Conservation (phyloP, 1,139 yeast species). For the Zygosaccharomyces pseudobailii region DNA sequence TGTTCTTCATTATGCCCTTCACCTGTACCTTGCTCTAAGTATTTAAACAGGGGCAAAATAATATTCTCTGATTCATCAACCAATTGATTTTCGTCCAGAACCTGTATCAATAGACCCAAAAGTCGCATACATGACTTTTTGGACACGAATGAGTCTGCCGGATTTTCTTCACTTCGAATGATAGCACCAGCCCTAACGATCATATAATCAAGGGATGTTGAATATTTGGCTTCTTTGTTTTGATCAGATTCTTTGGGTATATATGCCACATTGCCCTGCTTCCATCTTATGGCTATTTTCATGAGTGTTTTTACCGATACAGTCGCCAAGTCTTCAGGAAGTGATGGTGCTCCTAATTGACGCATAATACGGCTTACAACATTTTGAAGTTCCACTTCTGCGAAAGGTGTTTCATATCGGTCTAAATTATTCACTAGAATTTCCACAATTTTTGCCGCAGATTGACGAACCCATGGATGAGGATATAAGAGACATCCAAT, state of each 20-base stretch:
- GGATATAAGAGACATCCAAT: conserved; percentile 67
- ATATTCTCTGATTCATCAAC: conserved; percentile 42
- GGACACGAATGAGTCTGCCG: conserved; percentile 49
- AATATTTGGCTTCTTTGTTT: conserved; percentile 28
- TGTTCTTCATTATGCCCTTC: conserved; percentile 35
- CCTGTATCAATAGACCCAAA: conserved; percentile 52
- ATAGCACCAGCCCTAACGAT: conserved; percentile 56
- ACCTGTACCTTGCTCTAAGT: conserved; percentile 44
- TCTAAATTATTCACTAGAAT: conserved; percentile 44
- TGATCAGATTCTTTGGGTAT: conserved; percentile 25
- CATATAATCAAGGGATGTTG: conserved; percentile 57
- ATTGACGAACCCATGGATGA: conserved; percentile 85
- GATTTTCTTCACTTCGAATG: conserved; percentile 59
- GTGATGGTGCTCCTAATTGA: conserved; percentile 74
- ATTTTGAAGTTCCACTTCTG: conserved; percentile 48
- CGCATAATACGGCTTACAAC: conserved; percentile 66
- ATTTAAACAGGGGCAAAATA: conserved; percentile 56
- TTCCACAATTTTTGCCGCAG: conserved; percentile 60
- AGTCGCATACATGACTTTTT: conserved; percentile 64
- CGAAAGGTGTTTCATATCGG: conserved; percentile 31
- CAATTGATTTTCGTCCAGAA: conserved; percentile 42
- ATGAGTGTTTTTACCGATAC: conserved; percentile 68
- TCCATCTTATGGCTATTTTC: conserved; percentile 60
- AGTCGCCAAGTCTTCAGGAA: conserved; percentile 59
- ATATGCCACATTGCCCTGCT: conserved; percentile 40